Evolutionary conservation across 2,329 filamentous ascomycete genomes (phyloP), one percentile per base, ranked within the genome.

Genomic region (Domatiomyces catenatus): DNA sequence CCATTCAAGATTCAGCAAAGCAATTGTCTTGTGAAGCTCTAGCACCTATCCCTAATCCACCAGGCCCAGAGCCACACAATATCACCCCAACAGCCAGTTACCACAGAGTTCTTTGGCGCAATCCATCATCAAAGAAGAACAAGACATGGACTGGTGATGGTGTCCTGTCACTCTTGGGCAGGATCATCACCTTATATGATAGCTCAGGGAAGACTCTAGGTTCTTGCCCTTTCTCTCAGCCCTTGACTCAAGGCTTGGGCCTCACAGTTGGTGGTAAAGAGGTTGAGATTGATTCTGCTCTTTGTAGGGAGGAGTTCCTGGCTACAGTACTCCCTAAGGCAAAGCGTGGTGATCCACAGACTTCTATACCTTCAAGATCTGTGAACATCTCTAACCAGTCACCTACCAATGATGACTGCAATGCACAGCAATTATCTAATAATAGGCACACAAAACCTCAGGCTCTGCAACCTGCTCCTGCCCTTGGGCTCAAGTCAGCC

Each of bases 131-230:
- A 5, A 86, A 84, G 64, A 86, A 86, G 66, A 78, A 86, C 64
- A 86, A 86, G 63, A 86, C 80, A 4, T 86, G 83, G 81, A 82
- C 86, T 59, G 81, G 82, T 2, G 83, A 86, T 64, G 83, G 81
- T 1, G 71, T 84, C 2, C 69, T 86, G 7, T 69, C 71, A 3
- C 69, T 82, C 2, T 65, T 68, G 2, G 73, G 71, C 36, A 79
- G 79, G 3, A 75, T 75, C 60, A 80, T 75, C 3, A 71, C 70
- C 49, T 69, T 86, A 15, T 75, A 79, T 52, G 79, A 85, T 61
- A 71, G 76, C n/a, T 74, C 74, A 0, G 82, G 82, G 2, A 75
- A 73, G 61, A 75, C 81, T 18, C 73, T 85, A 64, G 82, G 81
- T 1, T 75, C 72, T 49, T 70, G 69, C 10, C 69, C 72, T 54